Base-by-base conservation (phyloP, 2,329 filamentous ascomycete species). In the Talaromyces sp. region DNA sequence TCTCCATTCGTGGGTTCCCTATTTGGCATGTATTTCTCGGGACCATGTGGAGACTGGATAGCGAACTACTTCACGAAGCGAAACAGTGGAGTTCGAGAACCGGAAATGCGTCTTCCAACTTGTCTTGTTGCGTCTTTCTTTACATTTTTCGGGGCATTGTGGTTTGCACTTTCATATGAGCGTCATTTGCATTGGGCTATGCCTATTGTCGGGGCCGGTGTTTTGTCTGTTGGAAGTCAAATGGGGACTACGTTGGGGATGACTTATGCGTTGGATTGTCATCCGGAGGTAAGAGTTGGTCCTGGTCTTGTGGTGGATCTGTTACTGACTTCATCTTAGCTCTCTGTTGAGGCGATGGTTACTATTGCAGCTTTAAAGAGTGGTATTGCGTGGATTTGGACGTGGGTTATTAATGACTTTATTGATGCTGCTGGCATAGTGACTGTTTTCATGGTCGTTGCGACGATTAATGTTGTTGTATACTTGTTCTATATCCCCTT, bases 1-100 rank as follows among this genome's bases (percentile, higher is more conserved):
- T 29, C 33, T 10, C 14, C 35, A 11, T 40, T 48, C n/a, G 24
- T 48, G 13, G 46, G 46, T 3, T 30, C 35, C 7, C 10, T 41
- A 10, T 33, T 56, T 14, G 82, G 78, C 5, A 75, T 82, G 14
- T 74, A 77, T 2, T 74, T 77, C 2, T 81, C 81, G 7, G 82
- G 82, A 0, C 66, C 72, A 24, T 47, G 69, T 19, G 64, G 63
- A 14, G 70, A 73, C 47, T 57, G 54, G 58, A 54, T 68, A 13
- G 70, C 70, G 16, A 60, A 72, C 41, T 64, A 55, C 35, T 62
- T 64, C 35, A 68, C 65, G 3, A 43, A 44, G 14, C 47, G 60
- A 3, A 67, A 67, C 27, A 57, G 57, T 9, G 67, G 67, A n/a
- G 61, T 70, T 9, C 47, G 67, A 13, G 68, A 71, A 50, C 69